Base-by-base conservation (phyloP, 108 stramenopile genomes). In the Bacterosira constricta region DNA sequence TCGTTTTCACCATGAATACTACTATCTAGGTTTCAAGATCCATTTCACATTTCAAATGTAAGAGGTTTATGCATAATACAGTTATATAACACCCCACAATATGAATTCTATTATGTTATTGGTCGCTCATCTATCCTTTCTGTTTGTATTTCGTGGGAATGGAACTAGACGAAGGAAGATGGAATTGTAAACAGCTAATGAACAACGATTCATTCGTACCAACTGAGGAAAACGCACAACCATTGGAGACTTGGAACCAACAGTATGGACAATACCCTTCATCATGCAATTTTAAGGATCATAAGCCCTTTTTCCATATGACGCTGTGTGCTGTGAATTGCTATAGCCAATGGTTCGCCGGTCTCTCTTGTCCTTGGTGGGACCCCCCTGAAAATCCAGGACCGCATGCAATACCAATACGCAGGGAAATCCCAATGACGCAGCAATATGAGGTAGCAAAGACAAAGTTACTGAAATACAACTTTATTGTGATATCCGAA, bases 301-400 rank as follows among this genome's bases (percentile, higher is more conserved):
- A 25, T 3, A 56, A 2, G 32, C 42, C 60, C 9, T 17, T 17
- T 29, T 61, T 42, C 18, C 20, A 37, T 6, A 38, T 61, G 38
- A n/a, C 60, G 38, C 15, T 10, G 35, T 61, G 60, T 17, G 60
- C 60, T 1, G 60, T 61, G 20, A 61, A 61, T 49, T 77, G 75
- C 27, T 63, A 63, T 38, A 45, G 17, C 35, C 75, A 77, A 36
- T 77, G 75, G 75, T 69, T 77, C 47, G 34, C 75, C 4, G 75
- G 75, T 11, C 29, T 59, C 20, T 61, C 68, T 23, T 73, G 71
- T 35, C 62, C 54, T 1, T 0, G 6, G 38, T 41, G 21, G 60
- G 38, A 38, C 18, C 6, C 17, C 4, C 36, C 34, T 23, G 21
- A 38, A 4, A 30, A 37, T 38, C 34, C 27, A 60, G 30, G 30